phyloP scores from a whole-genome alignment of 2,329 filamentous ascomycete species.

The Phaeomoniella chlamydospora region DNA sequence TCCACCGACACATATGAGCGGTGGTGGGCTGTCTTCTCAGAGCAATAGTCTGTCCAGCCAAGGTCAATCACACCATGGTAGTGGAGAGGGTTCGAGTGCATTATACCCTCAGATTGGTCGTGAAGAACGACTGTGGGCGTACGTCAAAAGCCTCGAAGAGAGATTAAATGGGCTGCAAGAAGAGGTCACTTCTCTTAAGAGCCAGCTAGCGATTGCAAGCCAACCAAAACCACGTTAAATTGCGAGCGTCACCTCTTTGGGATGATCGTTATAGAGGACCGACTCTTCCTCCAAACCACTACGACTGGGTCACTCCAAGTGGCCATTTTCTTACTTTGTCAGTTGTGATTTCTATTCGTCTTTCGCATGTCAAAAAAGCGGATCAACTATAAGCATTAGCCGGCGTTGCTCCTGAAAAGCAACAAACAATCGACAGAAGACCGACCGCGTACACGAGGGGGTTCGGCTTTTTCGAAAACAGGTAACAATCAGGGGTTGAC shows the following conservation, averaged over 20 bases:
- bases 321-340: too few species aligned
- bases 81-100: constrained; percentile 10
- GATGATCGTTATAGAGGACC: too few species aligned
- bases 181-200: constrained; percentile 24
- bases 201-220: constrained; percentile 18
- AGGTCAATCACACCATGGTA: constrained; percentile 14
- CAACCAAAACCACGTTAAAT: constrained; percentile 4
- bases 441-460: background rate
- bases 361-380: background rate
- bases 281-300: too few species aligned
- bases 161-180: constrained; percentile 23
- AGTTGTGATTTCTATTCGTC: too few species aligned
- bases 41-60: constrained; percentile 18
- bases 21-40: constrained; percentile 12
- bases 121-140: constrained; percentile 26
- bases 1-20: constrained; percentile 19
- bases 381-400: background rate
- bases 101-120: constrained; percentile 8
- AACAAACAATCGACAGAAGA: background rate
- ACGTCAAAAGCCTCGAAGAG: constrained; percentile 26
- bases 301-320: too few species aligned
- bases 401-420: background rate
- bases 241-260: too few species aligned
- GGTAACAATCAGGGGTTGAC: too few species aligned
- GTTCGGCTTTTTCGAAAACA: background rate